Conservation (phyloP, 768 basidiomycete genomes). For the Suillus lakei region DNA sequence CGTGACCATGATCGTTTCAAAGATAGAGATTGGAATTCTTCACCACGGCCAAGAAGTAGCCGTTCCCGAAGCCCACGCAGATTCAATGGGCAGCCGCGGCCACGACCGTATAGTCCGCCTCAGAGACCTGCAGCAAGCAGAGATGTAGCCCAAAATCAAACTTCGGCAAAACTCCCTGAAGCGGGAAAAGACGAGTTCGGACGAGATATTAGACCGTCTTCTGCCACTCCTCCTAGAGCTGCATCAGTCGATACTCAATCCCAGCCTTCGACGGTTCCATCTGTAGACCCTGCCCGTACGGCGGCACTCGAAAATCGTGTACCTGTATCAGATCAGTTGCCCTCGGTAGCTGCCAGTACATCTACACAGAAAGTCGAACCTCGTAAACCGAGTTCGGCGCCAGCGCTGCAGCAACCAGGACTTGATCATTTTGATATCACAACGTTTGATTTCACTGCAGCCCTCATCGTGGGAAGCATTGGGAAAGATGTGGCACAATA, state of each 20-base stretch:
- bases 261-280: constrained; percentile 37
- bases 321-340: constrained; percentile 43
- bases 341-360: constrained; percentile 61
- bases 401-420: constrained; percentile 46
- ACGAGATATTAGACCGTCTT: constrained; percentile 71
- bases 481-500: constrained; percentile 76
- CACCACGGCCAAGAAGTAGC: constrained; percentile 56
- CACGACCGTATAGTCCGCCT: constrained; percentile 66
- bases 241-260: constrained; percentile 29
- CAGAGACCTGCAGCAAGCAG: constrained; percentile 44
- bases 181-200: constrained; percentile 86
- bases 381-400: constrained; percentile 40
- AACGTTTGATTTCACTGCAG: constrained; percentile 74
- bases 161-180: constrained; percentile 33
- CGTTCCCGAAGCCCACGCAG: constrained; percentile 80
- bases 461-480: constrained; percentile 82
- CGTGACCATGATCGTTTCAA: constrained; percentile 46
- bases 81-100: constrained; percentile 53
- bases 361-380: constrained; percentile 48
- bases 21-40: constrained; percentile 43
- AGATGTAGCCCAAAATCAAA: constrained; percentile 31
- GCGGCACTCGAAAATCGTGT: constrained; percentile 54
- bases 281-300: constrained; percentile 48
- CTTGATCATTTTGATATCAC: constrained; percentile 72
- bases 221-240: constrained; percentile 40